Conservation (phyloP, 169 alveolate genomes). For the Cryptosporidium ubiquitum region DNA sequence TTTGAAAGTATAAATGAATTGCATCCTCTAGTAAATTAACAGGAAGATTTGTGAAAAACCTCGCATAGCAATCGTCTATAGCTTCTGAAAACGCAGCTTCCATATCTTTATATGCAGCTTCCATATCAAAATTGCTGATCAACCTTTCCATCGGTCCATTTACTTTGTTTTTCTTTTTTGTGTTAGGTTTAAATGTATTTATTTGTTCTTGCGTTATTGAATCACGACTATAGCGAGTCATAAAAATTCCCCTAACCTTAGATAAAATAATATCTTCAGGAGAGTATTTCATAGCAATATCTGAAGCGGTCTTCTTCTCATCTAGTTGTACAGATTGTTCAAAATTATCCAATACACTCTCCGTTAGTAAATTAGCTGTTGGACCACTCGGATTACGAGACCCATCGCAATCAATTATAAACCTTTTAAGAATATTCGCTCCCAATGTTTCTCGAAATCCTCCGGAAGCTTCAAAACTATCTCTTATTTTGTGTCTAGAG, state of each 20-base stretch:
- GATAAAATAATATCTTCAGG: constrained; percentile 64
- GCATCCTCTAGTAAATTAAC: constrained; percentile 87
- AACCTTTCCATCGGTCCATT: background rate
- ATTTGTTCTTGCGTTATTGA: constrained; percentile 14
- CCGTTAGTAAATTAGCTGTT: background rate
- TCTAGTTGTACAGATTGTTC: background rate
- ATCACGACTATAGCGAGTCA: constrained; percentile 41
- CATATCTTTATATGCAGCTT: constrained; percentile 64
- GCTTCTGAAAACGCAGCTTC: constrained; percentile 70
- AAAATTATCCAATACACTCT: background rate
- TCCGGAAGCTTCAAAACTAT: background rate
- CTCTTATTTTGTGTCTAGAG: background rate
- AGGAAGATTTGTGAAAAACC: constrained; percentile 89
- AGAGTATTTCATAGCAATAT: constrained; percentile 61
- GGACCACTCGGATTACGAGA: background rate
- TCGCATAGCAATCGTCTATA: constrained; percentile 87
- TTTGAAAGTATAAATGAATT: constrained; percentile 87
- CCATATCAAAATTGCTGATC: constrained; percentile 19
- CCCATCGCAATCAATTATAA: background rate
- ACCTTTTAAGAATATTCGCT: background rate
- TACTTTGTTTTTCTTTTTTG: constrained; percentile 1
- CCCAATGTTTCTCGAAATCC: background rate
- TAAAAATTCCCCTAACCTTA: constrained; percentile 65
- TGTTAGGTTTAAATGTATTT: background rate
- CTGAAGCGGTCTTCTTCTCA: constrained; percentile 44